Evolutionary conservation across 2,329 filamentous ascomycete genomes (phyloP).

Genomic region (Penicillium sp.): DNA sequence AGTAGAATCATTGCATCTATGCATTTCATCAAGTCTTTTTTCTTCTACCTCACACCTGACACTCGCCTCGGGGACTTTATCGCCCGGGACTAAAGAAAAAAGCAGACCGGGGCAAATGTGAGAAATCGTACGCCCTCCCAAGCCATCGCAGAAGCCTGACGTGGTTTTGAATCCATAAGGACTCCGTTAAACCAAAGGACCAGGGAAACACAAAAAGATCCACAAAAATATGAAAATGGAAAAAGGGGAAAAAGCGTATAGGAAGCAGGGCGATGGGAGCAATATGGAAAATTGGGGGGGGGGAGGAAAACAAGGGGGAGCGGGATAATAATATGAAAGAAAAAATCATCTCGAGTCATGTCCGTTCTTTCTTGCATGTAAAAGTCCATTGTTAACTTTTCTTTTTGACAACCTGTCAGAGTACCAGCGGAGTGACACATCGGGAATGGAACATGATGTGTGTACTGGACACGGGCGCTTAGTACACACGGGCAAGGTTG

Average conservation of each 20-base stretch:
- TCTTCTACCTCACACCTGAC: slow-evolving; percentile 22
- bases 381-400: slow-evolving; percentile 24
- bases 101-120: slow-evolving; percentile 24
- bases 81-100: slow-evolving; percentile 9
- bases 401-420: slow-evolving; percentile 15
- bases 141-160: slow-evolving; percentile 24
- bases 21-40: slow-evolving; percentile 30
- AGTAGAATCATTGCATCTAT: slow-evolving; percentile 20
- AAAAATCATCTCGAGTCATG: slow-evolving; percentile 32
- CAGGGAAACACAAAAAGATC: slow-evolving; percentile 13
- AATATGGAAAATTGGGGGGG: slow-evolving; percentile 16
- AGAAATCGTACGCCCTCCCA: slow-evolving; percentile 27
- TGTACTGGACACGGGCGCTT: slow-evolving; percentile 32
- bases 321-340: slow-evolving; percentile 25
- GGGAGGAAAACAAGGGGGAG: slow-evolving; percentile 20
- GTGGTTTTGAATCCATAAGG: slow-evolving; percentile 21
- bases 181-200: slow-evolving; percentile 12
- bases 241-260: slow-evolving; percentile 16
- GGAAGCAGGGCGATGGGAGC: slow-evolving; percentile 17
- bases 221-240: slow-evolving; percentile 8
- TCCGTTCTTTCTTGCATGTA: slow-evolving; percentile 26
- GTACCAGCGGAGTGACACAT: slow-evolving; percentile 6
- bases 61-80: slow-evolving; percentile 15
- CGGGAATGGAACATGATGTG: not conserved
- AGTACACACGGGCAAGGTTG: slow-evolving; percentile 95